Evolutionary conservation across 345 rosid species (phyloP).

Genomic region (Linum lewisii): DNA sequence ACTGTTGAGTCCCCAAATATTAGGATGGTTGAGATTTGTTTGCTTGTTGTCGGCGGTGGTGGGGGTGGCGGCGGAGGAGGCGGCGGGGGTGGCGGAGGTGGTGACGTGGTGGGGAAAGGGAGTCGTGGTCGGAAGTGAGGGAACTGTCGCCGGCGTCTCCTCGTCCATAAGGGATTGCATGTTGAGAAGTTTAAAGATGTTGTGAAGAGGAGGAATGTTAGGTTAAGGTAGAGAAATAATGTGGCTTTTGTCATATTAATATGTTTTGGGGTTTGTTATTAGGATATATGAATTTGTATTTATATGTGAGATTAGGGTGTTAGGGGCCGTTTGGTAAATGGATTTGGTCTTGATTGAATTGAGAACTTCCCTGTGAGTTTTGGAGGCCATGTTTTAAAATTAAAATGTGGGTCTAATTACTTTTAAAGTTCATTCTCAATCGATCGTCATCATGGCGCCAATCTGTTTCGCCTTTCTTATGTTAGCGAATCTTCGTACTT

Average conservation of each 20-base stretch:
- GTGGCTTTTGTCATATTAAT: neutral
- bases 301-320: neutral
- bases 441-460: no score
- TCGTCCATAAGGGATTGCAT: neutral
- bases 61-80: neutral
- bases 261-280: neutral
- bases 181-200: neutral
- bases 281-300: neutral
- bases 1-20: constrained; percentile 31
- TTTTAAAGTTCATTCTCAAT: no score
- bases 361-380: no score
- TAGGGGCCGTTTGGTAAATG: no score
- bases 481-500: no score
- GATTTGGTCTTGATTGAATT: no score
- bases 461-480: no score
- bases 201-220: neutral
- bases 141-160: neutral
- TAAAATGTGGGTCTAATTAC: no score
- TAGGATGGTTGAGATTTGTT: constrained; percentile 22
- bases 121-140: neutral
- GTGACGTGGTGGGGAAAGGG: no score
- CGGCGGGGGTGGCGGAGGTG: neutral
- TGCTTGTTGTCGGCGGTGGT: neutral
- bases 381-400: no score
- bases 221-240: neutral